Conservation (phyloP, 495 filamentous ascomycete genomes). For the Astrocystis sublimbata region DNA sequence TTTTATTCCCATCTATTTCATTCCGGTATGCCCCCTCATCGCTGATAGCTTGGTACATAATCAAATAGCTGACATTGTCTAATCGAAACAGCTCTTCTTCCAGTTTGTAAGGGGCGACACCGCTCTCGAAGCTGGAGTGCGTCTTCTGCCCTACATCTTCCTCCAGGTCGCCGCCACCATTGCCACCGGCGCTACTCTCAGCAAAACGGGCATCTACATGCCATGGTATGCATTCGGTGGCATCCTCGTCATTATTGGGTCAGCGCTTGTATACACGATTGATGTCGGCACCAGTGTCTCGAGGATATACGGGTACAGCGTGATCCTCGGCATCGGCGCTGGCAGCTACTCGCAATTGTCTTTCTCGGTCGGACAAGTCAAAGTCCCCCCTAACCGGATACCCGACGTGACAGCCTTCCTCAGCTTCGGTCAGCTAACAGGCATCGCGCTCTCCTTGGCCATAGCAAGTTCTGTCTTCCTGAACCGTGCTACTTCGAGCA, state of each 20-base stretch:
- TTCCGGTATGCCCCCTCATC: constrained; percentile 43
- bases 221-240: constrained; percentile 16
- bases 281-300: constrained; percentile 25
- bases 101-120: constrained; percentile 39
- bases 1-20: constrained; percentile 49
- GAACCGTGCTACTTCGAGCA: not conserved
- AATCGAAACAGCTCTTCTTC: constrained; percentile 15
- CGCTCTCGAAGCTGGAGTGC: constrained; percentile 39
- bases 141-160: constrained; percentile 44
- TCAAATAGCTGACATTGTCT: not conserved
- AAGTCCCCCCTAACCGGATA: constrained; percentile 47
- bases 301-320: constrained; percentile 62
- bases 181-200: constrained; percentile 34
- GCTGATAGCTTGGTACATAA: not conserved
- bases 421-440: constrained; percentile 60
- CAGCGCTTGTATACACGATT: constrained; percentile 51
- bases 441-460: constrained; percentile 50
- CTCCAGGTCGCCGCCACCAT: constrained; percentile 35
- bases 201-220: constrained; percentile 29
- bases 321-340: constrained; percentile 57
- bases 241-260: constrained; percentile 17
- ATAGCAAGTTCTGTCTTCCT: constrained; percentile 35
- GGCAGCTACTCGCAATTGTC: constrained; percentile 57
- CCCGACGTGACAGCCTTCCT: constrained; percentile 39
- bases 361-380: constrained; percentile 53